phyloP scores from a whole-genome alignment of 495 filamentous ascomycete species.

The Xylona heveae region DNA sequence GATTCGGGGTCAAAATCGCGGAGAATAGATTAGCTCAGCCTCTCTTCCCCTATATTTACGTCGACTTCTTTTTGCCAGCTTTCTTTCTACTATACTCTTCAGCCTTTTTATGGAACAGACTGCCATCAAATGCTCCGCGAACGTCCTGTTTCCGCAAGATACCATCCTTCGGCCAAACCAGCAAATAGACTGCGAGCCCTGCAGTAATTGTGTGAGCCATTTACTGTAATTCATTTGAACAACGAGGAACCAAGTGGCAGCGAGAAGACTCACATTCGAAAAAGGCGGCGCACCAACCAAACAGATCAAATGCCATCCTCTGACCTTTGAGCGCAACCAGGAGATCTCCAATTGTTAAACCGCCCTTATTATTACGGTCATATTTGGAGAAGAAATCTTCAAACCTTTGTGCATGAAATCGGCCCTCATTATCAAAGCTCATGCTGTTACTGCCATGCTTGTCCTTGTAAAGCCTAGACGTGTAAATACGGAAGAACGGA shows the following conservation, averaged over 20 bases:
- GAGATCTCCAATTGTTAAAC: constrained; percentile 14
- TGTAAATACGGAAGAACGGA: constrained; percentile 29
- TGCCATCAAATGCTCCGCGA: constrained; percentile 20
- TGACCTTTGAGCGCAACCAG: constrained; percentile 19
- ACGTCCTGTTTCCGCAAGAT: constrained; percentile 25
- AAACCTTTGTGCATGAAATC: constrained; percentile 30
- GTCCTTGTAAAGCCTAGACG: constrained; percentile 27
- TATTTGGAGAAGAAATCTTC: constrained; percentile 37
- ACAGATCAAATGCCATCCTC: constrained; percentile 20
- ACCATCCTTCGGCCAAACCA: constrained; percentile 25
- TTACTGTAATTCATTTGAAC: constrained; percentile 2
- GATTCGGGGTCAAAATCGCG: too few species aligned
- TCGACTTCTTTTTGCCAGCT: background rate
- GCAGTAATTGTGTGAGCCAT: constrained; percentile 1
- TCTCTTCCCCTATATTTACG: too few species aligned
- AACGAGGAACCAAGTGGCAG: constrained; percentile 2
- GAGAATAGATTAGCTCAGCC: too few species aligned
- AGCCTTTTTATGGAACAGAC: constrained; percentile 13
- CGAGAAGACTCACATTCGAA: constrained; percentile 17
- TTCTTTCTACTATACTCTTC: background rate
- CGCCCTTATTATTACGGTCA: constrained; percentile 12
- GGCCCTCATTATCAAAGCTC: constrained; percentile 29
- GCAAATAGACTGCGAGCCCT: constrained; percentile 26
- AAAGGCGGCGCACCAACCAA: constrained; percentile 20
- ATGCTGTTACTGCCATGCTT: constrained; percentile 36